These are phyloP conservation scores for Speleostelium caveatum DNA, from an alignment of 78 protist genomes.

Conservation along the genomic window DNA sequence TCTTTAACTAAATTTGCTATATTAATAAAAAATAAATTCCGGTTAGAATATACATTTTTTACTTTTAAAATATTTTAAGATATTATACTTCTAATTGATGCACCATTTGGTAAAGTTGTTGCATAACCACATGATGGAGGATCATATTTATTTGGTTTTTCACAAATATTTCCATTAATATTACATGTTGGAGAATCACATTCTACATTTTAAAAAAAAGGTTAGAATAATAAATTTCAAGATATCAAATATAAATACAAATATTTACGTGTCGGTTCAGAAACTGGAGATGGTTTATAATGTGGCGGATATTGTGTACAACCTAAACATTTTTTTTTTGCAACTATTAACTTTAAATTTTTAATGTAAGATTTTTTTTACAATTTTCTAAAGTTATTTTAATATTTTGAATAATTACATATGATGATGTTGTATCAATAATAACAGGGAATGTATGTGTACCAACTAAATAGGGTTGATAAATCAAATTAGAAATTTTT, in stretches of 20 bases:
- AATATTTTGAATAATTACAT: slow-evolving; percentile 13
- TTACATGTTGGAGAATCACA: slow-evolving; percentile 67
- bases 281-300: slow-evolving; percentile 21
- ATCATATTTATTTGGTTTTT: slow-evolving; percentile 36
- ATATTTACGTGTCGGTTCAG: slow-evolving; percentile 19
- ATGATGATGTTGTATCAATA: slow-evolving; percentile 35
- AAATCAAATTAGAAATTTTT: no score
- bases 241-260: neutral
- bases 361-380: neutral
- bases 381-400: no score
- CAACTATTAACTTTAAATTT: slow-evolving; percentile 27
- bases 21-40: neutral
- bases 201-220: neutral
- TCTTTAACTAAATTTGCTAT: slow-evolving; percentile 39
- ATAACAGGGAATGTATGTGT: slow-evolving; percentile 8
- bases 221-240: neutral
- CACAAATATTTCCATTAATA: slow-evolving; percentile 54
- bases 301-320: slow-evolving; percentile 73
- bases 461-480: no score
- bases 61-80: neutral
- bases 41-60: neutral
- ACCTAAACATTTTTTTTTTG: slow-evolving; percentile 64
- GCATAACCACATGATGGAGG: slow-evolving; percentile 57
- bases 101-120: slow-evolving; percentile 31
- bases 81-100: slow-evolving; percentile 28